Evolutionary conservation across 2,329 filamentous ascomycete genomes (phyloP), one percentile per base, ranked within the genome.

Genomic region (Calonectria pseudoturangicola): DNA sequence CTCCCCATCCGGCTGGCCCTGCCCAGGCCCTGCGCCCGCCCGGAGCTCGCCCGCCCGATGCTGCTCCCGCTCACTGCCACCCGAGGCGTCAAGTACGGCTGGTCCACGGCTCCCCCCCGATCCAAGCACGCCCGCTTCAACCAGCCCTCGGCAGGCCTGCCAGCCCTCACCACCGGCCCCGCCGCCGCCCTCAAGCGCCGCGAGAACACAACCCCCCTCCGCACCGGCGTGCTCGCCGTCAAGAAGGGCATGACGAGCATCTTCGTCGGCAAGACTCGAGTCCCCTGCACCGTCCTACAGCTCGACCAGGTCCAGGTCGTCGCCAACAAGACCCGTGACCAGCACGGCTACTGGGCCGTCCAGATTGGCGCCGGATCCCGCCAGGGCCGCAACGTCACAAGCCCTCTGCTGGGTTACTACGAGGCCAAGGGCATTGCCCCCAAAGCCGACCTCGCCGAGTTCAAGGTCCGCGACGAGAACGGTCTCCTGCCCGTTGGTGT

Each of bases 231-330:
- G 10, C 89, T 99, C 58, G 95, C 94, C 15, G 89, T 93, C 82
- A 99, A 99, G 87, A 96, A 96, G 87, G 97, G 97, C 84, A 98
- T 99, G 94, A 98, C 95, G 51, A 96, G 94, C 73, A 86, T 98
- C 76, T 98, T 94, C 89, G 93, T 95, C 81, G 91, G 92, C 79
- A 94, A 94, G 78, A 90, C 90, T 75, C 92, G 96, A 76, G 93
- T 93, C 71, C 90, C 96, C 25, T 98, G 95, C 88, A 99, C 97
- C 16, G 93, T 99, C 66, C 90, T 99, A 70, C 96, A 98, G 87
- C 89, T 99, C 79, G 97, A 99, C 84, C 90, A 95, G 79, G 95
- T 97, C 73, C 94, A 98, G 86, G 95, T 98, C 10, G 88, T 98
- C 47, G 92, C 93, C 72, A 93, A 94, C 86, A 98, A 98, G 89